Percentiles rank a stretch among this genome's conserved stretches.
These are phyloP conservation scores for Penicillium sp. DNA, from an alignment of 2,329 filamentous ascomycete species.

Conservation along the genomic window DNA sequence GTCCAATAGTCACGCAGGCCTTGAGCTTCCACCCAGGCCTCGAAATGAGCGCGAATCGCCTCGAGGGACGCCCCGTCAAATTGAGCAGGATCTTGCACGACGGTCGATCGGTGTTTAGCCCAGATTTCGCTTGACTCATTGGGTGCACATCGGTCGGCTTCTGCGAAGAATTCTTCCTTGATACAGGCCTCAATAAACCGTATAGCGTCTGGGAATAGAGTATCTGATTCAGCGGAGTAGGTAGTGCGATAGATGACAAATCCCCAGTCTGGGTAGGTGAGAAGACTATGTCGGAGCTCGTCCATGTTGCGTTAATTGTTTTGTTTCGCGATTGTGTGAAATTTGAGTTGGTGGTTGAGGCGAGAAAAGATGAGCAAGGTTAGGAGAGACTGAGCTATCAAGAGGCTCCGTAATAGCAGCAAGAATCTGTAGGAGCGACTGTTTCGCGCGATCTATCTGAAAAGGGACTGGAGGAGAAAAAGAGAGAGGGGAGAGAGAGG, in stretches of 20 bases:
- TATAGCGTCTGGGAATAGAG: slow-evolving; percentile 11
- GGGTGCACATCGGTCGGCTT: too few relatives aligned
- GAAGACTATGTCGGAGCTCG: slow-evolving; percentile 4
- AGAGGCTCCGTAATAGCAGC: too few relatives aligned
- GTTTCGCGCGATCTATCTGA: too few relatives aligned
- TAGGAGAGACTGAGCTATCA: too few relatives aligned
- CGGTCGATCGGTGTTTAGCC: slow-evolving; percentile 12
- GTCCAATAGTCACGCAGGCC: slow-evolving; percentile 9
- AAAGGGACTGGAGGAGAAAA: too few relatives aligned
- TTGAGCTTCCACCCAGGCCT: slow-evolving; percentile 10
- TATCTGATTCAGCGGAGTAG: slow-evolving; percentile 12
- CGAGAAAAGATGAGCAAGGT: neutral
- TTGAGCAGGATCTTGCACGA: slow-evolving; percentile 12
- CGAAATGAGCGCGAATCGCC: slow-evolving; percentile 14
- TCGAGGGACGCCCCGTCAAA: slow-evolving; percentile 13
- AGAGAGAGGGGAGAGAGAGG: too few relatives aligned
- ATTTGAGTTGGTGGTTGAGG: neutral
- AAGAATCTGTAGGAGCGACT: too few relatives aligned
- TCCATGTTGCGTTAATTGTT: slow-evolving; percentile 1
- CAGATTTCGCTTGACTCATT: neutral
- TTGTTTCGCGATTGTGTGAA: neutral
- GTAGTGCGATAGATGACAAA: slow-evolving; percentile 18
- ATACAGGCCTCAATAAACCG: slow-evolving; percentile 14
- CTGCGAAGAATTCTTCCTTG: neutral
- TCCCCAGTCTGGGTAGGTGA: slow-evolving; percentile 13